Base-by-base conservation (phyloP, 2,329 filamentous ascomycete species). In the Hymenotorrendiella dingleyae region DNA sequence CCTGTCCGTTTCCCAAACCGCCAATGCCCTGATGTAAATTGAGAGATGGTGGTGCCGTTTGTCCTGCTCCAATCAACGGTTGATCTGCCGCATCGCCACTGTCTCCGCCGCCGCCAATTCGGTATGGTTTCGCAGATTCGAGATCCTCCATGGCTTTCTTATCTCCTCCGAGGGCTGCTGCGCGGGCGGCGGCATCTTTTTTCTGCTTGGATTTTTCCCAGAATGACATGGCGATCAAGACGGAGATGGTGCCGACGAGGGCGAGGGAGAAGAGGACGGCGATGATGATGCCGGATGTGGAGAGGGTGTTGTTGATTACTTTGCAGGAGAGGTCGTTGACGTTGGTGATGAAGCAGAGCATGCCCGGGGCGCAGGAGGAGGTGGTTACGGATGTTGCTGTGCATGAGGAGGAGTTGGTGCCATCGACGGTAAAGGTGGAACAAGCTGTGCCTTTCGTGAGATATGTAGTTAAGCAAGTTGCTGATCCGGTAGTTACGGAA, bases 251-350 rank as follows among this genome's bases (percentile, higher is more conserved):
- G 4, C 44, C 46, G 0, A 29, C 42, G 16, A 57, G 41, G 4
- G 45, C 48, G 17, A 50, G 27, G 11, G 27, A 45, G 35, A 58
- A 52, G 12, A 40, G 40, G 21, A 58, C 48, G 11, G 54, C 46
- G 14, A 55, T 54, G 14, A 54, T 38, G 4, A 56, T 20, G 14
- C 55, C 55, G 8, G 50, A 52, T 1, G 50, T 54, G 9, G 48
- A 48, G 33, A 57, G 47, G 7, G 14, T 22, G 35, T 56, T 36
- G 7, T 54, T 28, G 19, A 44, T 48, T n/a, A 38, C 41, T 50
- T 56, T 56, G 46, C 55, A 58, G 12, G 38, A 20, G 8, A 20
- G 24, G 8, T 21, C 17, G 8, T 40, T 34, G 4, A 35, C 33
- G 21, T 49, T 45, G 5, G 37, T 32, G 4, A 35, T 32, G 27